A percentile compares a stretch with the other conserved stretches of the same genome.
Evolutionary conservation across 1,284 basidiomycete genomes (phyloP).

Genomic region (Pholiota adiposa): DNA sequence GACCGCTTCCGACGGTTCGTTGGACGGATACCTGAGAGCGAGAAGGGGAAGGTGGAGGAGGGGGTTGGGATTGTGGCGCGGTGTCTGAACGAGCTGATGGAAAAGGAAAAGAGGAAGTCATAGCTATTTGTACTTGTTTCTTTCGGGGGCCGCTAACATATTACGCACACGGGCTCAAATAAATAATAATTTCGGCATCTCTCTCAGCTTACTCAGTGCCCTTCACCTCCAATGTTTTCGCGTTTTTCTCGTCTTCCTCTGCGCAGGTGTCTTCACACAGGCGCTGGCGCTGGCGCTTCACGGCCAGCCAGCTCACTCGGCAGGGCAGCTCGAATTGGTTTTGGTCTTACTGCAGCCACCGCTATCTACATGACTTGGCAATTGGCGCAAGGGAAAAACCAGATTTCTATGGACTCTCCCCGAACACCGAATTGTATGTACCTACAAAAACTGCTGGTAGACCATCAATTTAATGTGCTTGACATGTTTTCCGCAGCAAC

Average conservation of each 20-base stretch:
- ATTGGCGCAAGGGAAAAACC: slow-evolving; percentile 42
- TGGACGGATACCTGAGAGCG: slow-evolving; percentile 54
- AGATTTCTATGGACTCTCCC: slow-evolving; percentile 48
- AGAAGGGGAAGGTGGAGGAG: slow-evolving; percentile 62
- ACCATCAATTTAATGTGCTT: not conserved
- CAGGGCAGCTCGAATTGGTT: slow-evolving; percentile 28
- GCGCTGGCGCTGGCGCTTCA: slow-evolving; percentile 22
- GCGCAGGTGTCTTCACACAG: slow-evolving; percentile 51
- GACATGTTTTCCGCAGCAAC: no score
- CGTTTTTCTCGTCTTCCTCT: slow-evolving; percentile 47
- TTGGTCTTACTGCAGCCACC: slow-evolving; percentile 49
- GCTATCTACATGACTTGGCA: slow-evolving; percentile 50
- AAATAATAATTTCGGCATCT: slow-evolving; percentile 15
- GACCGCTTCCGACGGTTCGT: slow-evolving; percentile 69
- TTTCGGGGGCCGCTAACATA: slow-evolving; percentile 8
- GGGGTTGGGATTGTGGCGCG: slow-evolving; percentile 72
- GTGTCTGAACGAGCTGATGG: slow-evolving; percentile 70
- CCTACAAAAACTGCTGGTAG: not conserved
- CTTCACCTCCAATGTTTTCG: slow-evolving; percentile 38
- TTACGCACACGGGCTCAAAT: slow-evolving; percentile 2
- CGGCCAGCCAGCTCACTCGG: slow-evolving; percentile 12
- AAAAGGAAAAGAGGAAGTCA: slow-evolving; percentile 39
- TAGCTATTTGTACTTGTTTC: slow-evolving; percentile 23
- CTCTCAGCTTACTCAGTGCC: slow-evolving; percentile 15
- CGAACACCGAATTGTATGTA: slow-evolving; percentile 28